Conservation (phyloP, 164 flowering plant genomes). For the Dillenia turbinata region DNA sequence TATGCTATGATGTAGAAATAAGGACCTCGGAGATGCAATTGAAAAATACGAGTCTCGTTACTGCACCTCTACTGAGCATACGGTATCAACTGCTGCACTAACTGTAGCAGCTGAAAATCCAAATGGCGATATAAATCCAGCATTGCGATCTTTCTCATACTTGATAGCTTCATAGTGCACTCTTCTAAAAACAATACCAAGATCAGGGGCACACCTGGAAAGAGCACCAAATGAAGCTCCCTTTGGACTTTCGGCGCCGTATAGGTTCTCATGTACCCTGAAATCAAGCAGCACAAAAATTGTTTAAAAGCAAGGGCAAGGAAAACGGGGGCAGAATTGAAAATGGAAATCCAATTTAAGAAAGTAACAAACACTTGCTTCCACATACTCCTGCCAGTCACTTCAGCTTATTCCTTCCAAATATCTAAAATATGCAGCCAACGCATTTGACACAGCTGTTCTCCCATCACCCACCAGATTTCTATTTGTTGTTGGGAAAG, state of each 20-base stretch:
- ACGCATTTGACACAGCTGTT: slow-evolving; percentile 47
- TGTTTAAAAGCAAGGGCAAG: neutral
- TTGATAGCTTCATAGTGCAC: slow-evolving; percentile 69
- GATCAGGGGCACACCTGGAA: slow-evolving; percentile 61
- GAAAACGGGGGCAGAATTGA: too few species aligned
- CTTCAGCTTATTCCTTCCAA: slow-evolving; percentile 70
- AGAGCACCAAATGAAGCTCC: slow-evolving; percentile 76
- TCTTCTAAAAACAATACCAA: slow-evolving; percentile 78
- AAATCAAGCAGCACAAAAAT: neutral
- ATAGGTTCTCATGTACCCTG: slow-evolving; percentile 70
- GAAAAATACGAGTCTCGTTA: neutral
- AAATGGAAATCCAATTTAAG: too few species aligned
- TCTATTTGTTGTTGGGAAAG: slow-evolving; percentile 41
- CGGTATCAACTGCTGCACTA: slow-evolving; percentile 61
- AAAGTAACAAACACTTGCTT: neutral
- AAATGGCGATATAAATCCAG: slow-evolving; percentile 74
- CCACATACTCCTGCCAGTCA: slow-evolving; percentile 85
- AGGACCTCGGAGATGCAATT: too few species aligned
- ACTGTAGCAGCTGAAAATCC: slow-evolving; percentile 71
- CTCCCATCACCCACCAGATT: slow-evolving; percentile 66
- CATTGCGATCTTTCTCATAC: slow-evolving; percentile 78
- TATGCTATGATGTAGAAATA: too few species aligned
- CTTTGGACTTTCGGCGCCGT: slow-evolving; percentile 49
- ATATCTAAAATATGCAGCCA: slow-evolving; percentile 77
- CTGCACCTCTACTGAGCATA: slow-evolving; percentile 71